Evolutionary conservation across 2,329 filamentous ascomycete species (phyloP), one percentile per base, ranked within the genome.

Genomic region (Epichloe scottii): DNA sequence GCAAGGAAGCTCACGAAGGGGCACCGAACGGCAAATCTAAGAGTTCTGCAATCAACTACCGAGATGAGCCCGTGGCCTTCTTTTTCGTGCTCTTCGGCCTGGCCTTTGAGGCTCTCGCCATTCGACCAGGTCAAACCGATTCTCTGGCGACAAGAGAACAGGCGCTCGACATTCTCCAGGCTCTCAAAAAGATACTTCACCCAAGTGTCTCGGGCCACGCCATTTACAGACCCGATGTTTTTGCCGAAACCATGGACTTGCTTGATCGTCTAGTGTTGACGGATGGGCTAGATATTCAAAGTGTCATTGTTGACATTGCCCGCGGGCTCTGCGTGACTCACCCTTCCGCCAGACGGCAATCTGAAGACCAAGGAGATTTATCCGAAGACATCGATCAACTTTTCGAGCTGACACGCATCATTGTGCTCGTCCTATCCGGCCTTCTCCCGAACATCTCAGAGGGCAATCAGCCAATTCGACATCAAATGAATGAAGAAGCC

Each of bases 1-100:
- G 90, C 48, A 95, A 93, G 63, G 78, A 80, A 59, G 70, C 70
- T 0, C 71, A 74, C 10, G 75, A 70, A 21, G 66, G 71, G 4
- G 66, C 68, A 10, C 61, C 67, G 26, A 77, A 75, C 53, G 74
- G 72, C 3, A 71, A 77, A 42, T 71, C 73, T 15, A 87, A 85
- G 63, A 78, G 76, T 3, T 76, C 83, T 46, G 87, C 91, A 57
- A 97, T 98, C 70, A 97, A 97, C 66, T 98, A 98, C 65, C 87
- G 93, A 46, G 91, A 97, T 62, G 93, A 98, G 64, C 93, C 93
- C 0, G 89, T 97, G 1, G 93, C 93, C 0, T 98, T 98, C 75
- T 98, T 98, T 73, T 98, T 98, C 61, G 91, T 98, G 14, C 77
- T 98, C 0, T 98, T 97, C 60, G 93, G 93, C 11, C 84, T 98